A percentile compares a stretch with the other conserved stretches of the same genome.
These are phyloP conservation scores for Gossypium aridum DNA, from an alignment of 441 rosid species.

Conservation along the genomic window DNA sequence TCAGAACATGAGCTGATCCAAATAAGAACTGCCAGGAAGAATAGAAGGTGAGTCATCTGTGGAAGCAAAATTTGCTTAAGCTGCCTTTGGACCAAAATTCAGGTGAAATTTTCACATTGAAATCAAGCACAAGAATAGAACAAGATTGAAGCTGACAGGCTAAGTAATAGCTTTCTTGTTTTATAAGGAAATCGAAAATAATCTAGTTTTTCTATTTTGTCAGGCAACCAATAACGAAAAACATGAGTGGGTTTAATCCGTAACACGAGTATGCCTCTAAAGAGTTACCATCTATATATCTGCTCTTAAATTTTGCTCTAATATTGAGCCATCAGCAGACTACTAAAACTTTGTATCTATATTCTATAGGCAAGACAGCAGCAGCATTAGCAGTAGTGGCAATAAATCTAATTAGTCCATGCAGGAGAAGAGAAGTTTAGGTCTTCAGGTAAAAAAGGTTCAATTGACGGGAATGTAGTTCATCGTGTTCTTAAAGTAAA, in stretches of 20 bases:
- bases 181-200: not conserved
- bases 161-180: not conserved
- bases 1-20: conserved; percentile 71
- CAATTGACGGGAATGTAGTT: not conserved
- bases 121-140: conserved; percentile 6
- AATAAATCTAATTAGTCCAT: not conserved
- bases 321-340: not conserved
- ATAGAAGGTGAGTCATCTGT: not conserved
- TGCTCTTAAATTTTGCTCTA: not conserved
- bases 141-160: not conserved
- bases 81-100: not conserved
- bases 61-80: not conserved
- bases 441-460: not conserved
- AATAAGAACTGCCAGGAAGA: conserved; percentile 62
- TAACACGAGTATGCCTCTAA: not conserved
- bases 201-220: not conserved
- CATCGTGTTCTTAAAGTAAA: not conserved
- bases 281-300: not conserved
- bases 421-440: not conserved
- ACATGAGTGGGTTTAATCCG: not conserved
- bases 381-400: not conserved
- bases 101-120: not conserved
- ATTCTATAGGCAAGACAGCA: not conserved
- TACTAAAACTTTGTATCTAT: not conserved
- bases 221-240: not conserved